Conservation (phyloP, 306 rosid species). For the Ormosia semicastrata region DNA sequence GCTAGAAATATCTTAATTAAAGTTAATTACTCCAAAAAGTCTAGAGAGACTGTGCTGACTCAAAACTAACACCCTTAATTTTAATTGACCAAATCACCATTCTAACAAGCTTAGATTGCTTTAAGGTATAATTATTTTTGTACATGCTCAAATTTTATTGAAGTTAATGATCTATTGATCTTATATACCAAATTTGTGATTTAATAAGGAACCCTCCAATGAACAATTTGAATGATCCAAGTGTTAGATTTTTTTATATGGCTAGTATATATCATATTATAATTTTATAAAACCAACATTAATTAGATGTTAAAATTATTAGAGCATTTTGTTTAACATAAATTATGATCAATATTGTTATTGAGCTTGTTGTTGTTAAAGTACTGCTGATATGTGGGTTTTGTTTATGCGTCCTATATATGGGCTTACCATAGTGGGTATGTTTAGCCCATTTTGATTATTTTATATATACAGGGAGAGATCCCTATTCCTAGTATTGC, state of each 20-base stretch:
- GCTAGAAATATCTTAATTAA: neutral
- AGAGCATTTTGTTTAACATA: too few relatives aligned
- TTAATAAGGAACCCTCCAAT: neutral
- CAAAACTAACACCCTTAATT: neutral
- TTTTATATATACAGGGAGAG: too few relatives aligned
- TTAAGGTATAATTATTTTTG: neutral
- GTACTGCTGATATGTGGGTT: too few relatives aligned
- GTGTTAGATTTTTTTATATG: neutral
- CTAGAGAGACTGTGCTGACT: neutral
- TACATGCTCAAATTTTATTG: conserved; percentile 1
- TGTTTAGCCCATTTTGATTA: too few relatives aligned
- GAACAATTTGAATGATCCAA: conserved; percentile 17
- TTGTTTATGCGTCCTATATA: too few relatives aligned
- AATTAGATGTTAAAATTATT: too few relatives aligned
- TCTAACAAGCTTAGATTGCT: neutral
- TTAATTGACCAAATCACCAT: conserved; percentile 5
- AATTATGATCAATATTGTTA: too few relatives aligned
- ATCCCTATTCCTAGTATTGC: too few relatives aligned
- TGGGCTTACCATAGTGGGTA: too few relatives aligned
- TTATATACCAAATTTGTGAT: neutral
- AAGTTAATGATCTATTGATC: neutral
- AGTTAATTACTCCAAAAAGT: neutral
- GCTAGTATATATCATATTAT: too few relatives aligned
- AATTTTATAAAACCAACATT: too few relatives aligned
- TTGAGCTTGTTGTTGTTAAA: too few relatives aligned